phyloP scores from a whole-genome alignment of 106 monocot genomes.

The Dendrobium officinale region DNA sequence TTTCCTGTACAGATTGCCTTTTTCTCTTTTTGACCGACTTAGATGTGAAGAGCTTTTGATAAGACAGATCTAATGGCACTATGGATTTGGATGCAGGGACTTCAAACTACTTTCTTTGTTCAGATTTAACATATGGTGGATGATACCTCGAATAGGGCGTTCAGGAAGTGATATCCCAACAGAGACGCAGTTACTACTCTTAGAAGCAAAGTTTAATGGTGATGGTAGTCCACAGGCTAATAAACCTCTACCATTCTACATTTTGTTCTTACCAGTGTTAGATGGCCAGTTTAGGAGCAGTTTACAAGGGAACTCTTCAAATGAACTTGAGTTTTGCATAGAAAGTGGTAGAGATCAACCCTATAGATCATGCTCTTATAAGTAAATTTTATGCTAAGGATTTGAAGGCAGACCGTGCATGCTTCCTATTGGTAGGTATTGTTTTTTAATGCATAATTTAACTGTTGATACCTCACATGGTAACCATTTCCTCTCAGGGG shows the following conservation, averaged over 20 bases:
- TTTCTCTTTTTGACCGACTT: not conserved
- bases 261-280: constrained; percentile 34
- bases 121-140: constrained; percentile 53
- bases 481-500: constrained; percentile 13
- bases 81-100: constrained; percentile 17
- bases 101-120: constrained; percentile 26
- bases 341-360: constrained; percentile 34
- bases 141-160: constrained; percentile 41
- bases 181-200: constrained; percentile 40
- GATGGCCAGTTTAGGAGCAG: constrained; percentile 42
- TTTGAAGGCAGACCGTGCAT: not conserved
- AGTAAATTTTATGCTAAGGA: constrained; percentile 6
- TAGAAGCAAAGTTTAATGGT: constrained; percentile 20
- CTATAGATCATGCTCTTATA: constrained; percentile 10
- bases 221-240: not conserved
- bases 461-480: too few relatives aligned
- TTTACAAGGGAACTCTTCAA: constrained; percentile 41
- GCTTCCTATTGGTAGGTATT: too few relatives aligned
- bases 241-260: constrained; percentile 9
- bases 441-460: too few relatives aligned
- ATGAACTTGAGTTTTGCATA: constrained; percentile 48
- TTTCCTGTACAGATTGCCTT: not conserved
- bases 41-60: not conserved
- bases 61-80: not conserved
- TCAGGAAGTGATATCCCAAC: constrained; percentile 34